phyloP scores from a whole-genome alignment of 208 protist genomes.

The Kentomonas sorsogonicus region DNA sequence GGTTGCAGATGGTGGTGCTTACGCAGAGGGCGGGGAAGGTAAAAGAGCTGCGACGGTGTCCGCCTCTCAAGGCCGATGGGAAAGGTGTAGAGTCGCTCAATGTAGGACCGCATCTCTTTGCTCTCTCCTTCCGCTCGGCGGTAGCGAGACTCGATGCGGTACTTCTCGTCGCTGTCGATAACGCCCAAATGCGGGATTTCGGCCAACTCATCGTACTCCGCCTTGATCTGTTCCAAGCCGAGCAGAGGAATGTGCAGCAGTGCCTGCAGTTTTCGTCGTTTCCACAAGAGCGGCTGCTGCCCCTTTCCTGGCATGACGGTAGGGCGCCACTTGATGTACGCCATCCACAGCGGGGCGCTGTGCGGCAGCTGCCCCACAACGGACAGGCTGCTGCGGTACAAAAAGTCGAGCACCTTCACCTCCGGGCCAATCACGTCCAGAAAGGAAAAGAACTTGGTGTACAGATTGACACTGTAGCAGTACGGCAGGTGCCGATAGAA shows the following conservation, averaged over 20 bases:
- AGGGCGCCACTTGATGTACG: conserved; percentile 57
- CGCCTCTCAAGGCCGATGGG: not conserved
- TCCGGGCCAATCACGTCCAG: conserved; percentile 53
- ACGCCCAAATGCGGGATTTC: conserved; percentile 45
- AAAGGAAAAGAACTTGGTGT: conserved; percentile 72
- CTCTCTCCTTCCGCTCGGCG: conserved; percentile 35
- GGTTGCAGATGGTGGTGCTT: no score
- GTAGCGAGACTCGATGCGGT: conserved; percentile 38
- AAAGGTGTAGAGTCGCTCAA: conserved; percentile 2
- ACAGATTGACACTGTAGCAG: conserved; percentile 62
- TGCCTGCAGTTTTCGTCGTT: conserved; percentile 56
- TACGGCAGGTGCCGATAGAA: conserved; percentile 81
- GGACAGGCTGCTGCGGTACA: conserved; percentile 57
- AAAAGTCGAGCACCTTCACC: conserved; percentile 34
- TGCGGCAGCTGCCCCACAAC: conserved; percentile 66
- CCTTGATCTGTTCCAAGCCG: conserved; percentile 60
- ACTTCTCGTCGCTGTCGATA: conserved; percentile 47
- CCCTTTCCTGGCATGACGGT: conserved; percentile 34
- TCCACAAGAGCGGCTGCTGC: conserved; percentile 48
- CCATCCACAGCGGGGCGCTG: conserved; percentile 69
- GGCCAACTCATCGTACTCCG: conserved; percentile 74
- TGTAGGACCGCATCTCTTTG: conserved; percentile 21
- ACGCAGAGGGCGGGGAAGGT: no score
- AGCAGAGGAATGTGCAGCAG: conserved; percentile 68
- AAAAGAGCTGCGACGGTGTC: not conserved